Evolutionary conservation across 2,329 filamentous ascomycete species (phyloP).

Genomic region (Penicillium sp.): DNA sequence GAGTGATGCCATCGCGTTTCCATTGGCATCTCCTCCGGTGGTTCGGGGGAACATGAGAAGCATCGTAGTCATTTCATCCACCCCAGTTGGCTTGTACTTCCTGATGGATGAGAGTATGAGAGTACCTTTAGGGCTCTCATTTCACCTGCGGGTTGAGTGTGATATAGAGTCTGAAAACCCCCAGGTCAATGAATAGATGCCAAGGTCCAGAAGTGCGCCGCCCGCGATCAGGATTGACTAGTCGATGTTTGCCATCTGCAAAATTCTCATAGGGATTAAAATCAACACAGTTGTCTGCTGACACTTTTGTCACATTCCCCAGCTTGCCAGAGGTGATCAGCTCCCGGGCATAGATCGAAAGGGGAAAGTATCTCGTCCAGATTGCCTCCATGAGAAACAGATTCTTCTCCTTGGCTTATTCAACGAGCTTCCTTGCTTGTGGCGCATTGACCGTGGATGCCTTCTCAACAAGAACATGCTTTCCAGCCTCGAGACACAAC

Average conservation of each 20-base stretch:
- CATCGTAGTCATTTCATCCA: too few species aligned
- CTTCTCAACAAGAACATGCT: slow-evolving; percentile 62
- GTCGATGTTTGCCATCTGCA: background rate
- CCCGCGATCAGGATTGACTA: slow-evolving; percentile 5
- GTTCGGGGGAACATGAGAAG: too few species aligned
- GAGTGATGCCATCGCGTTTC: too few species aligned
- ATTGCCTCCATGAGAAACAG: slow-evolving; percentile 20
- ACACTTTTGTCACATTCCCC: background rate
- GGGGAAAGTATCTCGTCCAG: slow-evolving; percentile 15
- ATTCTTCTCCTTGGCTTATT: slow-evolving; percentile 31
- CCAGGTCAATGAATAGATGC: slow-evolving; percentile 2
- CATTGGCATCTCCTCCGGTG: too few species aligned
- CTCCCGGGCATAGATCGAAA: background rate
- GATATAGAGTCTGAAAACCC: too few species aligned
- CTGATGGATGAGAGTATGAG: too few species aligned
- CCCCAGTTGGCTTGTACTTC: too few species aligned
- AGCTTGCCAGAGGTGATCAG: background rate
- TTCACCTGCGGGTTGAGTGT: too few species aligned
- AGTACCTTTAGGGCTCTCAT: background rate
- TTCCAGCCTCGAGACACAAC: slow-evolving; percentile 53
- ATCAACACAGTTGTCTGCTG: background rate
- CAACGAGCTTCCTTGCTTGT: slow-evolving; percentile 52
- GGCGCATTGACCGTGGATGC: slow-evolving; percentile 51
- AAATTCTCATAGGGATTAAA: background rate
- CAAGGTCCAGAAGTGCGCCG: slow-evolving; percentile 8